phyloP scores from a whole-genome alignment of 225 moss, liverwort and hornwort species.

The Thuidium tamariscinum region DNA sequence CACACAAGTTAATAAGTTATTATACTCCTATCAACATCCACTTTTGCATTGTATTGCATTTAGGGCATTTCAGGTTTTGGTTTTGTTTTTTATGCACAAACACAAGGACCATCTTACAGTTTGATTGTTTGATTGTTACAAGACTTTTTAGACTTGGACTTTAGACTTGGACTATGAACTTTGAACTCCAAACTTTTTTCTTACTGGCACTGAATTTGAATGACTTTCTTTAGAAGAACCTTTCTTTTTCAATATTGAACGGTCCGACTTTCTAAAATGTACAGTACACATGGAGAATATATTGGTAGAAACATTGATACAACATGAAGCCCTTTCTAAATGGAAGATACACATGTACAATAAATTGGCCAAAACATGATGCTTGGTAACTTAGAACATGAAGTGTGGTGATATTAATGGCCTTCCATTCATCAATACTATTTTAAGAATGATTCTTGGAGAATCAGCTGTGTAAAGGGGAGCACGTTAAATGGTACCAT shows the following conservation, averaged over 20 bases:
- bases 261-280: not conserved
- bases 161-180: not conserved
- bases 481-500: too few relatives aligned
- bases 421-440: not conserved
- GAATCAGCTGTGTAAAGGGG: not conserved
- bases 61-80: not conserved
- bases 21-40: not conserved
- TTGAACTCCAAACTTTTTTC: too few relatives aligned
- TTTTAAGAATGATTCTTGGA: not conserved
- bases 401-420: too few relatives aligned
- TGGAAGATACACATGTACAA: not conserved
- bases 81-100: too few relatives aligned
- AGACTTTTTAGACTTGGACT: too few relatives aligned
- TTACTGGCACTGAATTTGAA: not conserved
- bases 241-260: not conserved
- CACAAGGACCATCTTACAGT: too few relatives aligned
- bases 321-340: not conserved
- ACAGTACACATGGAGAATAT: not conserved
- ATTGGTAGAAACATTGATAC: not conserved
- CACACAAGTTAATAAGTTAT: too few relatives aligned
- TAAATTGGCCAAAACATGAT: not conserved
- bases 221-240: not conserved
- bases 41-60: not conserved
- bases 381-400: too few relatives aligned
- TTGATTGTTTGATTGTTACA: not conserved